Base-by-base conservation (phyloP, 768 basidiomycete species). In the Mrakia frigida region DNA sequence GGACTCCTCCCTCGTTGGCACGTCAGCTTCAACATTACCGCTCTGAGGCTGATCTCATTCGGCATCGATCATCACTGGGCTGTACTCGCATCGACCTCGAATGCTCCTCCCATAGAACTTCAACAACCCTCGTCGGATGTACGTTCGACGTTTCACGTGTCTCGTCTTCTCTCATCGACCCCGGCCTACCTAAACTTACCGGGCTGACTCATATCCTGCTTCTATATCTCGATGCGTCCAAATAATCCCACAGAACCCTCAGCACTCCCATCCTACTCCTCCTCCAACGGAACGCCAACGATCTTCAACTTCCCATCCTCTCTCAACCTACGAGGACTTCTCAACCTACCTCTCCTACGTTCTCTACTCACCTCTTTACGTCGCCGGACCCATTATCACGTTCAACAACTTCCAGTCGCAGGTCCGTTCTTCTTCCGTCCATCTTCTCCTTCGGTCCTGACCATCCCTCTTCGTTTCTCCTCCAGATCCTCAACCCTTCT, bases 401-500 rank as follows among this genome's bases (percentile, higher is more conserved):
- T 98, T 93, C 86, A 96, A 96, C 81, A 93, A 97, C 82, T 98
- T 93, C 82, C 85, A 93, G 80, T 92, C 91, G 89, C 96, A 98
- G 89, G 93, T 93, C 53, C 35, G 37, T 50, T 41, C 50, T 21
- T 13, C 3, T 37, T 71, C 23, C 46, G 18, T 50, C 46, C 28
- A 35, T 56, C 59, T 70, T 25, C 39, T 25, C 35, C 25, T 28
- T 37, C 56, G 25, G 0, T 3, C 13, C 33, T 28, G 25, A 69
- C 59, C 65, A 28, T 37, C 43, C 37, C 65, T 33, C 28, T 75
- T 33, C 50, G 37, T 52, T 72, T 31, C 63, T 6, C 59, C 31
- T 2, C 33, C 46, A 65, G 59, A 52, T 63, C 37, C 68, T 61
- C 41, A 53, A 56, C 33, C 61, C 75, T 23, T 28, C 35, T 14